Evolutionary conservation across 805 yeast genomes (phyloP).

Genomic region (Ascoidea rubescens): DNA sequence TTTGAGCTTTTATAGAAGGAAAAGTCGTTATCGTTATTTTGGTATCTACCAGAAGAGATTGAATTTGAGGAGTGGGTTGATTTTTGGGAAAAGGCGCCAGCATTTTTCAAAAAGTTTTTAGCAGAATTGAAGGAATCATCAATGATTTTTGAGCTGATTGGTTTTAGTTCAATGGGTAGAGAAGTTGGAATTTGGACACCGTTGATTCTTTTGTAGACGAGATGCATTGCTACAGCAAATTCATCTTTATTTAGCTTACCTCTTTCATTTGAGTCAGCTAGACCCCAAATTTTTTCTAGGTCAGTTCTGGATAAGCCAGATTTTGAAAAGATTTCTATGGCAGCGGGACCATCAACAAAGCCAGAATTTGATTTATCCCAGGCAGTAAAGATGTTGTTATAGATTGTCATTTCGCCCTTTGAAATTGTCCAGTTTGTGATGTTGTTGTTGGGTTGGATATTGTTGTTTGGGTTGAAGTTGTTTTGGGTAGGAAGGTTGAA

Average conservation of each 20-base stretch:
- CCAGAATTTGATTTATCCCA: slow-evolving; percentile 70
- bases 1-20: slow-evolving; percentile 55
- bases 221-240: slow-evolving; percentile 94
- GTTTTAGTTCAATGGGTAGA: slow-evolving; percentile 80
- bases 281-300: slow-evolving; percentile 81
- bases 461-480: slow-evolving; percentile 11
- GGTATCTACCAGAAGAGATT: slow-evolving; percentile 30
- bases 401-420: slow-evolving; percentile 34
- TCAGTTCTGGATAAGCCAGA: slow-evolving; percentile 81
- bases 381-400: slow-evolving; percentile 76
- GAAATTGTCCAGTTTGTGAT: slow-evolving; percentile 65
- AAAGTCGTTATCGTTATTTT: slow-evolving; percentile 59
- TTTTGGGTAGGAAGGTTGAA: slow-evolving; percentile 19
- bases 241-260: slow-evolving; percentile 82
- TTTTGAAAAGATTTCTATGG: slow-evolving; percentile 78
- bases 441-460: slow-evolving; percentile 9
- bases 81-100: background rate
- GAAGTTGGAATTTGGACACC: slow-evolving; percentile 75
- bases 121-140: slow-evolving; percentile 61
- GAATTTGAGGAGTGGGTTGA: background rate
- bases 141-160: slow-evolving; percentile 69
- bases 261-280: slow-evolving; percentile 69
- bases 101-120: background rate
- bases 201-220: slow-evolving; percentile 79
- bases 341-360: slow-evolving; percentile 62